Percentiles rank a stretch among this genome's conserved stretches.
Conservation (phyloP, 2,329 filamentous ascomycete species). For the Penicillium aurantiogriseum region DNA sequence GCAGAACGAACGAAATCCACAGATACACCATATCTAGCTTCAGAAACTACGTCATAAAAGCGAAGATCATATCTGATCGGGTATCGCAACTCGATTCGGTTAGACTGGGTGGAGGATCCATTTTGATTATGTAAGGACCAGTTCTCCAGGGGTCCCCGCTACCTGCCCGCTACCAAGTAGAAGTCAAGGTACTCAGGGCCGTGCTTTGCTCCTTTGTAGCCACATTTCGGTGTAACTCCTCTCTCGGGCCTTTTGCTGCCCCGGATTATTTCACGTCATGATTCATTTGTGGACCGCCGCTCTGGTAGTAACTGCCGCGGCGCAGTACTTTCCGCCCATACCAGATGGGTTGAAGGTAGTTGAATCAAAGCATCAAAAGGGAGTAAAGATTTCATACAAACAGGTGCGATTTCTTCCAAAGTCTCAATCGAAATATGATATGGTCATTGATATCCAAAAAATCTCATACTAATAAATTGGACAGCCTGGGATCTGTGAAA, state of each 20-base stretch:
- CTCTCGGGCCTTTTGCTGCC: not conserved
- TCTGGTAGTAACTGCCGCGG: conserved; percentile 23
- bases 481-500: conserved; percentile 55
- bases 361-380: conserved; percentile 44
- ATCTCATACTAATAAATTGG: not conserved
- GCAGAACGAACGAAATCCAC: too few species aligned
- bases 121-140: too few species aligned
- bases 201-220: too few species aligned
- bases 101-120: too few species aligned
- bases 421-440: not conserved
- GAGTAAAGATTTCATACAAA: conserved; percentile 48
- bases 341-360: conserved; percentile 44
- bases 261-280: not conserved
- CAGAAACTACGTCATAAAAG: too few species aligned
- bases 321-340: conserved; percentile 43
- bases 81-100: too few species aligned
- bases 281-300: conserved; percentile 3
- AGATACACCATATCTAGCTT: too few species aligned
- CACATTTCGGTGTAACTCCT: not conserved
- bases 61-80: too few species aligned
- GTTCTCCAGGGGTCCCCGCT: too few species aligned
- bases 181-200: too few species aligned
- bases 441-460: not conserved
- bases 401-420: conserved; percentile 33
- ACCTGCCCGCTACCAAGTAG: too few species aligned